These are phyloP conservation scores for Yamadazyma sp. DNA, from an alignment of 805 yeast species.

Conservation along the genomic window DNA sequence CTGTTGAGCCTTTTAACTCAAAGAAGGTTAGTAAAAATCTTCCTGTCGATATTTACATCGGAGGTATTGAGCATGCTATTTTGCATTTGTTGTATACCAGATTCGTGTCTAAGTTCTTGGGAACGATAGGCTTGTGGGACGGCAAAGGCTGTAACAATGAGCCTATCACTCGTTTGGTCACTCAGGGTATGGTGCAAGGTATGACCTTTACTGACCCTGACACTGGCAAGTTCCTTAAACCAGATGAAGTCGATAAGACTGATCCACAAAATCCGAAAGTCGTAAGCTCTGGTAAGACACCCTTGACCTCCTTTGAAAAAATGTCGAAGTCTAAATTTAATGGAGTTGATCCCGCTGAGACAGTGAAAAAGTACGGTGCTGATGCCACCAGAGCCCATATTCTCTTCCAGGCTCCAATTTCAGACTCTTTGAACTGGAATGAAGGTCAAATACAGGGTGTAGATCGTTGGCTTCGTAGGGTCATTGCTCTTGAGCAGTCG, in stretches of 20 bases:
- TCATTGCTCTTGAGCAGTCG: conserved; percentile 34
- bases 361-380: conserved; percentile 78
- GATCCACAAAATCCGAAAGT: conserved; percentile 46
- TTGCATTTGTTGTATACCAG: conserved; percentile 85
- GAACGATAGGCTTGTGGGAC: conserved; percentile 66
- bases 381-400: conserved; percentile 95
- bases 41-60: conserved; percentile 90
- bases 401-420: conserved; percentile 86
- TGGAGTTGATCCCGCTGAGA: conserved; percentile 86
- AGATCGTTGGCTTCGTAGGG: conserved; percentile 78
- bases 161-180: conserved; percentile 76
- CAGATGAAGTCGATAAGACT: conserved; percentile 61
- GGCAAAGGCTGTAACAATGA: conserved; percentile 63
- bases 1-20: conserved; percentile 48
- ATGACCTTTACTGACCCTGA: conserved; percentile 72
- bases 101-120: conserved; percentile 78
- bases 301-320: conserved; percentile 71
- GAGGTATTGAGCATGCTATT: conserved; percentile 97
- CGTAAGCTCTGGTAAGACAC: conserved; percentile 48
- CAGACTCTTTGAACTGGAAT: conserved; percentile 86
- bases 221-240: conserved; percentile 73
- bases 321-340: conserved; percentile 97
- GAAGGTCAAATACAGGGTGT: conserved; percentile 82
- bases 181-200: conserved; percentile 99
- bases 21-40: conserved; percentile 31